A percentile compares a stretch with the other conserved stretches of the same genome.
These are phyloP conservation scores for Pythium oligandrum DNA, from an alignment of 352 stramenopile genomes.

Conservation along the genomic window DNA sequence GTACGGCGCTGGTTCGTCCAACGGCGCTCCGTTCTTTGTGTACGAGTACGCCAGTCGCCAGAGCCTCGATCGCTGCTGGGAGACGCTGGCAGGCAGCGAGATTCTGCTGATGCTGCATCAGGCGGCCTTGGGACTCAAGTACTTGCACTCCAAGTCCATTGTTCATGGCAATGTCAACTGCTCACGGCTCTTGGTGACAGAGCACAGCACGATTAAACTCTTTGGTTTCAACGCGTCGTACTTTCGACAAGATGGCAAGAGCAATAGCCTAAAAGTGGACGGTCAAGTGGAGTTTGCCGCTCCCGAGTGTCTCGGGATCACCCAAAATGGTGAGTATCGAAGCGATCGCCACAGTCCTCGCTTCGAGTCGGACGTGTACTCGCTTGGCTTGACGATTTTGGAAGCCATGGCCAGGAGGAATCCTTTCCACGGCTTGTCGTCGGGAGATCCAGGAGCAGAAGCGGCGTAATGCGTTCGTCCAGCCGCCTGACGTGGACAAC, in stretches of 20 bases:
- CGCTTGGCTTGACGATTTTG: slow-evolving; percentile 29
- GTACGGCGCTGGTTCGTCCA: too few species aligned
- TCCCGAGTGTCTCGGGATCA: slow-evolving; percentile 19
- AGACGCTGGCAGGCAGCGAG: slow-evolving; percentile 1
- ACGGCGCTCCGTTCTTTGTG: too few species aligned
- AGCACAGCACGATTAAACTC: too few species aligned
- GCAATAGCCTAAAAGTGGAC: neutral
- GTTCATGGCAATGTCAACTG: too few species aligned
- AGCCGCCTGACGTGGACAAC: neutral
- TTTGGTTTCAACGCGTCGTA: slow-evolving; percentile 11
- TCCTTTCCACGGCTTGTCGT: slow-evolving; percentile 1
- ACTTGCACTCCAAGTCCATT: too few species aligned
- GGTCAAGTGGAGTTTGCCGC: slow-evolving; percentile 18
- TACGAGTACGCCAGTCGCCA: too few species aligned
- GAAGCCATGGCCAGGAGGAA: slow-evolving; percentile 18
- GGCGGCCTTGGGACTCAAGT: neutral
- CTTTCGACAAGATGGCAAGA: neutral
- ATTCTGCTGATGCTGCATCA: slow-evolving; percentile 19
- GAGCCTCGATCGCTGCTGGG: too few species aligned
- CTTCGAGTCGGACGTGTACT: too few species aligned
- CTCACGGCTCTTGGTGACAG: too few species aligned
- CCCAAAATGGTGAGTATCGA: neutral
- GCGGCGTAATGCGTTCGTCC: neutral
- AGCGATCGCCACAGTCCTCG: too few species aligned
- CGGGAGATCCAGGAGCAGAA: neutral